A percentile compares a stretch with the other conserved stretches of the same genome.
Conservation (phyloP, 2,329 filamentous ascomycete genomes). For the Xylaria sp. region DNA sequence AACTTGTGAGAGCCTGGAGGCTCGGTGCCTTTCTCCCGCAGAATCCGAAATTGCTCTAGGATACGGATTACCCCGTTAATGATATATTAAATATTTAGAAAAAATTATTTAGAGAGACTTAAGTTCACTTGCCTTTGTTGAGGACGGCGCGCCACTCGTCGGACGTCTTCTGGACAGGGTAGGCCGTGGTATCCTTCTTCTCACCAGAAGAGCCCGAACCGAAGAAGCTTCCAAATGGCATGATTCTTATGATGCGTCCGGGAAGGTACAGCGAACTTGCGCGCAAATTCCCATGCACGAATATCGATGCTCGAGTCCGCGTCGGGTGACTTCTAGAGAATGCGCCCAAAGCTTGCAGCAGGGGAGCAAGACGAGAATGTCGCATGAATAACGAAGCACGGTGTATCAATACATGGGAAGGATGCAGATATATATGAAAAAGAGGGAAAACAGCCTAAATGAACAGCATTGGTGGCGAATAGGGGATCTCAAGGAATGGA, state of each 20-base stretch:
- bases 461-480: background rate
- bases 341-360: conserved; percentile 43
- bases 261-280: conserved; percentile 40
- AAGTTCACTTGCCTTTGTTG: conserved; percentile 43
- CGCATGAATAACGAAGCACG: conserved; percentile 39
- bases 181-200: conserved; percentile 56
- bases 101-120: too few relatives aligned
- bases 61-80: conserved; percentile 5
- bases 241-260: conserved; percentile 45
- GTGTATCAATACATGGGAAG: background rate
- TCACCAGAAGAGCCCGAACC: conserved; percentile 47
- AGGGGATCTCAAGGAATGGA: background rate
- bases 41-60: conserved; percentile 91
- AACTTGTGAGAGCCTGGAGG: conserved; percentile 72
- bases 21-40: conserved; percentile 91
- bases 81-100: background rate
- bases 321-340: conserved; percentile 39
- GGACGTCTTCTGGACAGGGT: conserved; percentile 73
- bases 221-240: conserved; percentile 77
- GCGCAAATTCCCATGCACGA: conserved; percentile 16
- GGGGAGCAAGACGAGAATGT: conserved; percentile 43
- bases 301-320: conserved; percentile 31
- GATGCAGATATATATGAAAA: background rate
- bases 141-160: conserved; percentile 88
- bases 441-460: background rate